Conservation (phyloP, 148 eudicot species). For the Rheum nobile region DNA sequence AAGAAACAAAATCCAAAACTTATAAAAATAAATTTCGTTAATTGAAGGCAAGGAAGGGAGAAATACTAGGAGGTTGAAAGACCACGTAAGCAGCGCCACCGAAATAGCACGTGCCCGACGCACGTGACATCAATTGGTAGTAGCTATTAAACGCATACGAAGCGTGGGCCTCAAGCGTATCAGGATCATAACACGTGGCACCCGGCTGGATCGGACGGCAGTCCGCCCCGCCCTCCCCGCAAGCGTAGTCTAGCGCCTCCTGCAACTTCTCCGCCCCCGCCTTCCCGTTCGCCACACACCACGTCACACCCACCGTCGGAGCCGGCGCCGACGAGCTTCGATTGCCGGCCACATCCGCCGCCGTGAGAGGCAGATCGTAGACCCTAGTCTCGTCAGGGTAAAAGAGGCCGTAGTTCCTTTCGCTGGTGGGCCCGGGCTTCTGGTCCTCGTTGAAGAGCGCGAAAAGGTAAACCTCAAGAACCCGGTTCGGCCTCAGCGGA, state of each 20-base stretch:
- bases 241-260: conserved; percentile 7
- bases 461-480: conserved; percentile 51
- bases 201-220: conserved; percentile 11
- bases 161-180: conserved; percentile 9
- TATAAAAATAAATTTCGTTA: not conserved
- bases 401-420: conserved; percentile 75
- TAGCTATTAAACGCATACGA: conserved; percentile 13
- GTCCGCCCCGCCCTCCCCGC: conserved; percentile 12
- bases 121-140: conserved; percentile 3
- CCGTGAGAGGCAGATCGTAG: conserved; percentile 43
- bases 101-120: conserved; percentile 9
- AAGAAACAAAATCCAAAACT: not conserved
- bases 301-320: not conserved
- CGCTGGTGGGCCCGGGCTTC: conserved; percentile 70
- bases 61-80: conserved; percentile 71
- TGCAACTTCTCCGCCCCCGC: conserved; percentile 2
- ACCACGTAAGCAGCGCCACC: conserved; percentile 36
- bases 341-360: conserved; percentile 4
- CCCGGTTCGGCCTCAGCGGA: conserved; percentile 50
- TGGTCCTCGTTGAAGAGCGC: conserved; percentile 72
- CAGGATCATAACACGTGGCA: conserved; percentile 7
- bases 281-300: conserved; percentile 9
- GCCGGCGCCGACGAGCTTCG: not conserved
- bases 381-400: conserved; percentile 62
- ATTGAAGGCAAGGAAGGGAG: not conserved